These are phyloP conservation scores for Wickerhamomyces sp. DNA, from an alignment of 1,139 yeast genomes.

Conservation along the genomic window DNA sequence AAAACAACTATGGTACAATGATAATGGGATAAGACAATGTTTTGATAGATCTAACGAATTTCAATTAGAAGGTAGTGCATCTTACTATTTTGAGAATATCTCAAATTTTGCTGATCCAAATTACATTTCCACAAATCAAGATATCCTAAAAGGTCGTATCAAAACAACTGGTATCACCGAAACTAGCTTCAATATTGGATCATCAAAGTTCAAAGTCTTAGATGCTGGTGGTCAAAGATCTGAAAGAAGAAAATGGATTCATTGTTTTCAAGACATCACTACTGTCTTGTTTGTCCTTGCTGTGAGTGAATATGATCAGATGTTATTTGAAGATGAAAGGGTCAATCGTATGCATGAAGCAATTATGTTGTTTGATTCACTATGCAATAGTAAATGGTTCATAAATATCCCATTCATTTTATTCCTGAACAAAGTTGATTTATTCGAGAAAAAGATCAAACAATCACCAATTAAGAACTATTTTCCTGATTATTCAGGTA, in stretches of 20 bases:
- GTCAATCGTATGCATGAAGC: constrained; percentile 94
- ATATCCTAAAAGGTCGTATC: constrained; percentile 83
- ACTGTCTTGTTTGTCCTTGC: constrained; percentile 91
- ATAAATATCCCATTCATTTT: constrained; percentile 80
- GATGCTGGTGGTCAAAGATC: constrained; percentile 98
- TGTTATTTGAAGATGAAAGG: constrained; percentile 80
- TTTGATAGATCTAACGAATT: constrained; percentile 66
- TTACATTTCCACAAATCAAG: constrained; percentile 73
- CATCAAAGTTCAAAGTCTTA: constrained; percentile 65
- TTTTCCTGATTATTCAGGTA: constrained; percentile 70
- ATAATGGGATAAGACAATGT: constrained; percentile 60
- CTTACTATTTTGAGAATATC: constrained; percentile 71
- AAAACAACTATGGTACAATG: constrained; percentile 58
- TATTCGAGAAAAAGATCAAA: constrained; percentile 65
- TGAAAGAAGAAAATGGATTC: constrained; percentile 94
- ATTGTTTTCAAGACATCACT: constrained; percentile 88
- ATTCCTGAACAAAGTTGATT: constrained; percentile 83
- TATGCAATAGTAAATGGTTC: constrained; percentile 87
- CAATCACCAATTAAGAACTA: constrained; percentile 59
- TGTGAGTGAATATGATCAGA: constrained; percentile 88
- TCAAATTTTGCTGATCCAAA: constrained; percentile 55
- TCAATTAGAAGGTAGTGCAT: constrained; percentile 77
- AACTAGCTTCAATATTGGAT: constrained; percentile 67
- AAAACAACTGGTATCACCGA: constrained; percentile 96
- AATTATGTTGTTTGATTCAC: constrained; percentile 73